A percentile compares a stretch with the other conserved stretches of the same genome.
Conservation (phyloP, 345 rosid genomes). For the Populus ilicifolia region DNA sequence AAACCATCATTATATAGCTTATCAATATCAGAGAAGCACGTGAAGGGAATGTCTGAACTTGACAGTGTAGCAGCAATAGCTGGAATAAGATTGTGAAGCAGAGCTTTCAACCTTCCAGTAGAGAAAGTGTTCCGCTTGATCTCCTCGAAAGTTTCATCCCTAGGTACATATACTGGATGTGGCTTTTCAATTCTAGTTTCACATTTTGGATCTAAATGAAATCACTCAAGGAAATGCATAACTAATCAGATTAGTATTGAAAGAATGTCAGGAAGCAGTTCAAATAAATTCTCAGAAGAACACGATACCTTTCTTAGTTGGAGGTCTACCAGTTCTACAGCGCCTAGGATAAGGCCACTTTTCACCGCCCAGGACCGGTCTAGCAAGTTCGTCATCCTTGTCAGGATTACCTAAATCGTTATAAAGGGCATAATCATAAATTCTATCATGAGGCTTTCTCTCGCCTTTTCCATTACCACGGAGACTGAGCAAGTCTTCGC, state of each 20-base stretch:
- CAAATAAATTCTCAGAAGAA: background rate
- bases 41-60: slow-evolving; percentile 70
- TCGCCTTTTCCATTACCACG: slow-evolving; percentile 74
- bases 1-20: slow-evolving; percentile 60
- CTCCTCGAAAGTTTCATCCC: slow-evolving; percentile 95
- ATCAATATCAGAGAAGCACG: slow-evolving; percentile 90
- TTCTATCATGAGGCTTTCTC: slow-evolving; percentile 65
- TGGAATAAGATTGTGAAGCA: slow-evolving; percentile 90
- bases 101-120: slow-evolving; percentile 79
- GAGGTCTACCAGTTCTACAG: slow-evolving; percentile 86
- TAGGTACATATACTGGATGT: slow-evolving; percentile 78
- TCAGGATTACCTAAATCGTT: slow-evolving; percentile 90
- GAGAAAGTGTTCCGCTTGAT: slow-evolving; percentile 75
- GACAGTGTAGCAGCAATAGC: slow-evolving; percentile 72
- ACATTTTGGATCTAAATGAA: slow-evolving; percentile 45
- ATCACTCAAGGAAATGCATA: slow-evolving; percentile 2
- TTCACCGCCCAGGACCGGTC: slow-evolving; percentile 60
- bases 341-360: slow-evolving; percentile 87
- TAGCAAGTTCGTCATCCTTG: slow-evolving; percentile 55
- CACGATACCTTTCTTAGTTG: slow-evolving; percentile 49
- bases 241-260: background rate
- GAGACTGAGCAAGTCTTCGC: slow-evolving; percentile 56
- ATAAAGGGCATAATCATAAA: slow-evolving; percentile 76
- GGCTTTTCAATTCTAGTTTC: slow-evolving; percentile 85
- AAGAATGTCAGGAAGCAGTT: background rate